Base-by-base conservation (phyloP, 805 yeast species). In the Ogataea polymorpha region DNA sequence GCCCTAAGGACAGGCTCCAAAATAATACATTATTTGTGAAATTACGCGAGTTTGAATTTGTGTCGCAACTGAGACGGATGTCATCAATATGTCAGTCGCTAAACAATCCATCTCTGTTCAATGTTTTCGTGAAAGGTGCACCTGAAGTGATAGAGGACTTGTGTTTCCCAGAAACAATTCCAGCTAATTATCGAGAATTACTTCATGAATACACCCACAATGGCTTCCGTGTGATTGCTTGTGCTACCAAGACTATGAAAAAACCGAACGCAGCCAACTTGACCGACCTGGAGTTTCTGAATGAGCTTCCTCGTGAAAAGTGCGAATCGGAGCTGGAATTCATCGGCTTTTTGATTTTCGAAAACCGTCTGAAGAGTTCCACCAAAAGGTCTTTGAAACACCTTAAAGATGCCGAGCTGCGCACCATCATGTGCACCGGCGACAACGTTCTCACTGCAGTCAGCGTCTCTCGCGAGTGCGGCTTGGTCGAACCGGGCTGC, bases 351-450 rank as follows among this genome's bases (percentile, higher is more conserved):
- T 86, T 93, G 45, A 72, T 93, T 3, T 93, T 93, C 67, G 98
- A 93, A 59, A 93, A 93, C 63, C 86, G 88, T 61, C 69, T 93
- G 55, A 93, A 93, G 58, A 66, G 72, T 1, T 68, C 83, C 1
- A 84, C 96, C 0, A 70, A 69, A 7, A 62, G 67, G 0, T 86
- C 90, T 0, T 70, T 93, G 36, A 49, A 62, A 10, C 72, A 77
- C 44, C 68, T 93, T 36, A 67, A 68, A 16, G 70, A 69, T 5
- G 97, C 99, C 0, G 71, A 77, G 16, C 73, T 93, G 36, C 71
- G 97, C 51, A 86, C 93, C 0, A 68, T 89, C 21, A 93, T 93
- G 99, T 93, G 99, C 62, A 93, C 99, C 0, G 99, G 99, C 39
- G 99, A 93, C 62, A 93, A 93, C 58, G 79, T 93, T 14, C 67